Evolutionary conservation across 164 flowering plant species (phyloP).

Genomic region (Piper betle): DNA sequence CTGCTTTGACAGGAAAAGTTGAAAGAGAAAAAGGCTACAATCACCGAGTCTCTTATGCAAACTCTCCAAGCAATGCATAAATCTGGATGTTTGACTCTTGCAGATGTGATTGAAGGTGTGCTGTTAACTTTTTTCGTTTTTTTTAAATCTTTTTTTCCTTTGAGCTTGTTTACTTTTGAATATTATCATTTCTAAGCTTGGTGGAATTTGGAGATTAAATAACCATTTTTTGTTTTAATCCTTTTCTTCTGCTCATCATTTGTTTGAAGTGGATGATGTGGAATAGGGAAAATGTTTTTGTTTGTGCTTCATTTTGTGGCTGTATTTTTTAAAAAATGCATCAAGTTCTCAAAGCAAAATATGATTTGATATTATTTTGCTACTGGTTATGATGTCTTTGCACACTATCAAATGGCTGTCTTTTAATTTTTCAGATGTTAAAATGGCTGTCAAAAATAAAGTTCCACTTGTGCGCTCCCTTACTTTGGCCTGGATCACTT

Average conservation of each 20-base stretch:
- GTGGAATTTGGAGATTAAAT: background rate
- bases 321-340: background rate
- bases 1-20: conserved; percentile 71
- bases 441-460: conserved; percentile 78
- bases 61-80: conserved; percentile 85
- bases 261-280: too few relatives aligned
- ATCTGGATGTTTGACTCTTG: conserved; percentile 82
- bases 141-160: too few relatives aligned
- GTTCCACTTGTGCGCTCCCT: conserved; percentile 97
- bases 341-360: background rate
- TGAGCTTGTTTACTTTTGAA: background rate
- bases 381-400: background rate
- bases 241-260: too few relatives aligned
- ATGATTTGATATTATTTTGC: background rate
- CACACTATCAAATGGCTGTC: too few relatives aligned
- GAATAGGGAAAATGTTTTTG: too few relatives aligned
- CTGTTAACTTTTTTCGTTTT: background rate
- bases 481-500: conserved; percentile 89
- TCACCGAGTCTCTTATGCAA: conserved; percentile 65
- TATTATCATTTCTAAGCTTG: background rate
- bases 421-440: conserved; percentile 51
- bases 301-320: too few relatives aligned
- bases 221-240: too few relatives aligned
- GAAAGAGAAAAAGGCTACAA: conserved; percentile 90
- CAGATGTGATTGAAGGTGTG: conserved; percentile 77